These are phyloP conservation scores for Gelatoporia subvermispora DNA, from an alignment of 768 basidiomycete genomes.

Conservation along the genomic window DNA sequence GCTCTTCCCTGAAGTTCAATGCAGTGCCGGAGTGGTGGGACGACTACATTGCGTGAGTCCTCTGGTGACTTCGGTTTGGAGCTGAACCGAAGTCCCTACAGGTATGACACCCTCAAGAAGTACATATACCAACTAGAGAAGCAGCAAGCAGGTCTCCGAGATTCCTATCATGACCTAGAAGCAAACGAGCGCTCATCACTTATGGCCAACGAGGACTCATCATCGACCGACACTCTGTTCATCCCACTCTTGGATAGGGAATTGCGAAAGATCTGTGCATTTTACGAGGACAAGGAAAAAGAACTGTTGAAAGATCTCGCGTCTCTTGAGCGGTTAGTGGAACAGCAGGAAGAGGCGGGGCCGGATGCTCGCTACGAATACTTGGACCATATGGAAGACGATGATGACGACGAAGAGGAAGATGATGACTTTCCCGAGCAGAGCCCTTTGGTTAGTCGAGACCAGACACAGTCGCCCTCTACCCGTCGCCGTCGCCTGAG, in stretches of 20 bases:
- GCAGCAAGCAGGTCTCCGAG: conserved; percentile 48
- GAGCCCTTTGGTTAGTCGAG: conserved; percentile 24
- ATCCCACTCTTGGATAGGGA: conserved; percentile 75
- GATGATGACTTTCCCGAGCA: conserved; percentile 36
- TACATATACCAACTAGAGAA: conserved; percentile 85
- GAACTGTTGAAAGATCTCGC: conserved; percentile 61
- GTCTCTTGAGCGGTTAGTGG: conserved; percentile 53
- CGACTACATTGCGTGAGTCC: conserved; percentile 78
- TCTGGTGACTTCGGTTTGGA: neutral
- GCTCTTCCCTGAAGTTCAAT: conserved; percentile 86
- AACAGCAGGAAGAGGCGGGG: conserved; percentile 57
- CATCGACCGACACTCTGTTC: conserved; percentile 57
- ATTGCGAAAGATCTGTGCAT: conserved; percentile 69
- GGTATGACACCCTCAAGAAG: conserved; percentile 84
- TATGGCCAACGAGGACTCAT: conserved; percentile 33
- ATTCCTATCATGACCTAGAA: conserved; percentile 50
- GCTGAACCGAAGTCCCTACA: conserved; percentile 20
- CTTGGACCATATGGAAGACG: conserved; percentile 58
- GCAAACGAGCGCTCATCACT: conserved; percentile 57
- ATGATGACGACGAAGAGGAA: conserved; percentile 47
- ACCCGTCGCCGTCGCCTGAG: conserved; percentile 10
- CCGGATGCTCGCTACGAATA: conserved; percentile 45
- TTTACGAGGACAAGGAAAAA: conserved; percentile 75
- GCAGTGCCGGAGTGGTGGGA: conserved; percentile 92
- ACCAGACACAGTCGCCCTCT: conserved; percentile 26